A percentile compares a stretch with the other conserved stretches of the same genome.
Evolutionary conservation across 2,329 filamentous ascomycete species (phyloP).

Genomic region (Monilinia laxa): DNA sequence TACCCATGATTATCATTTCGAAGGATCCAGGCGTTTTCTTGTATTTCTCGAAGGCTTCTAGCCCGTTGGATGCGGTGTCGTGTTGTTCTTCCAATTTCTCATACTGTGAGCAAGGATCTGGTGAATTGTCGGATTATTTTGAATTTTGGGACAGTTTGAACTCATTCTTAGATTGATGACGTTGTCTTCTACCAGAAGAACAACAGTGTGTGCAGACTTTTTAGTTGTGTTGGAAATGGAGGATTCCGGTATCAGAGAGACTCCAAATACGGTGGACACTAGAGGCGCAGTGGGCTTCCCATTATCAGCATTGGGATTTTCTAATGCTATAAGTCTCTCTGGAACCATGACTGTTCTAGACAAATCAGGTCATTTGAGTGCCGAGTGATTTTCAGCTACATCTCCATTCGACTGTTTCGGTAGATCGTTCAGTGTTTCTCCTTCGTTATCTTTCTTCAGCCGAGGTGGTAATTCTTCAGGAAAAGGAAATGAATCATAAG

Average conservation of each 20-base stretch:
- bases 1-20: slow-evolving; percentile 42
- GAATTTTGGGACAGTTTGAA: background rate
- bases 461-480: background rate
- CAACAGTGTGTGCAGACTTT: slow-evolving; percentile 16
- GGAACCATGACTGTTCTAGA: too few species aligned
- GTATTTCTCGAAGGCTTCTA: slow-evolving; percentile 46
- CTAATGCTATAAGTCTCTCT: background rate
- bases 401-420: too few species aligned
- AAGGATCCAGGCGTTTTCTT: slow-evolving; percentile 24
- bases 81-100: slow-evolving; percentile 34
- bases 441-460: background rate
- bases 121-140: background rate
- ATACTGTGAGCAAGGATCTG: slow-evolving; percentile 34
- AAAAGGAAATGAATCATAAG: slow-evolving; percentile 4
- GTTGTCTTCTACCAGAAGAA: slow-evolving; percentile 45
- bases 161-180: slow-evolving; percentile 41
- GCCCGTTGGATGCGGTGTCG: slow-evolving; percentile 45
- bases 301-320: background rate
- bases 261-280: background rate
- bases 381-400: background rate
- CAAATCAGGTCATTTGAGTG: background rate
- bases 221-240: background rate
- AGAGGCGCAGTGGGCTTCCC: too few species aligned
- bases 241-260: background rate
- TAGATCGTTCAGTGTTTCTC: background rate